Evolutionary conservation across 2,329 filamentous ascomycete genomes (phyloP).

Genomic region (Rhexocercosporidium sp.): DNA sequence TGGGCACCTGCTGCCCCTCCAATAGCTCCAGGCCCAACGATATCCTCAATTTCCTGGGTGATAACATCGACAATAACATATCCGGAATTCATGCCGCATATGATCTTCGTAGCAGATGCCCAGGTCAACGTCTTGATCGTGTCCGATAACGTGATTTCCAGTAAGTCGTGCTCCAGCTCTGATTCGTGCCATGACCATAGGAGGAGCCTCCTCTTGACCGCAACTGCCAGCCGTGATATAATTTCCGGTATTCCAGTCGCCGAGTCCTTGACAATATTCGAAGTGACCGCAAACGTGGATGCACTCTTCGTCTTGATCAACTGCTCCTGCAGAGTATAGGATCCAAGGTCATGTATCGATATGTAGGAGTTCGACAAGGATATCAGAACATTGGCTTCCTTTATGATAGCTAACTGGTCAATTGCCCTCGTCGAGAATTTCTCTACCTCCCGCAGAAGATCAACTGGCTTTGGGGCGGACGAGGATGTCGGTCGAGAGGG

Average conservation of each 20-base stretch:
- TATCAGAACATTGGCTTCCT: conserved; percentile 89
- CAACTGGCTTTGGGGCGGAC: conserved; percentile 63
- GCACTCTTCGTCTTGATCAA: conserved; percentile 86
- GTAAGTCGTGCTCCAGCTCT: conserved; percentile 76
- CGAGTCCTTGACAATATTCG: conserved; percentile 90
- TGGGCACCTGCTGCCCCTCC: conserved; percentile 62
- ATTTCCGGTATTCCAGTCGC: conserved; percentile 90
- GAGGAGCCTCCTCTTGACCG: conserved; percentile 87
- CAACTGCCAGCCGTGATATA: conserved; percentile 88
- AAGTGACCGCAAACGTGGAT: conserved; percentile 88
- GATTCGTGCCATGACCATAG: conserved; percentile 97
- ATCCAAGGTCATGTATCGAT: conserved; percentile 86
- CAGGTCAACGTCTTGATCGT: conserved; percentile 89
- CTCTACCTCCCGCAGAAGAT: conserved; percentile 88
- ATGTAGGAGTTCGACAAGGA: conserved; percentile 90
- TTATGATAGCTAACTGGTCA: conserved; percentile 93
- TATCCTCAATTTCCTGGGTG: conserved; percentile 74
- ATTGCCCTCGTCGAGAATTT: conserved; percentile 90
- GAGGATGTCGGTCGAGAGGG: conserved; percentile 36
- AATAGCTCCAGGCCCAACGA: conserved; percentile 76
- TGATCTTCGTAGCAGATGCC: conserved; percentile 84
- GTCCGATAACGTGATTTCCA: conserved; percentile 80
- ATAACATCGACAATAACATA: conserved; percentile 89
- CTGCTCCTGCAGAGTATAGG: conserved; percentile 80
- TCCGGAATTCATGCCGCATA: conserved; percentile 89